A percentile compares a stretch with the other conserved stretches of the same genome.
These are phyloP conservation scores for Isoetes engelmannii DNA, from an alignment of 83 land plant species.

Conservation along the genomic window DNA sequence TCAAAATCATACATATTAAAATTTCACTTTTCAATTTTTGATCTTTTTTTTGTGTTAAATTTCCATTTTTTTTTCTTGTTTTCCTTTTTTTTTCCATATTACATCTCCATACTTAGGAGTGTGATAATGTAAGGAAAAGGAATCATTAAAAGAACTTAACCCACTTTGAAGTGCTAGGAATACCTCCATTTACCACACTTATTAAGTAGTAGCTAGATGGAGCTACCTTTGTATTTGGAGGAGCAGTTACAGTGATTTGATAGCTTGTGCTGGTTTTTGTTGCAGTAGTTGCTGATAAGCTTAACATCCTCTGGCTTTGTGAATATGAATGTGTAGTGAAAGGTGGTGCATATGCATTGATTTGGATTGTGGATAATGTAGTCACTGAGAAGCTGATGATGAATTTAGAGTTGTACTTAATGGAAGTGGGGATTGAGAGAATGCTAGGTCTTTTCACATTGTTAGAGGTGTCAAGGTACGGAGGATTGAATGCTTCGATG, in stretches of 20 bases:
- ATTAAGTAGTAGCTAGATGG: slow-evolving; percentile 30
- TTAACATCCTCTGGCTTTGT: slow-evolving; percentile 55
- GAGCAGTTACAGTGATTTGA: slow-evolving; percentile 21
- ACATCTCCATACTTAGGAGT: no score
- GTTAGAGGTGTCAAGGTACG: neutral
- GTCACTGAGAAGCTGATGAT: slow-evolving; percentile 2
- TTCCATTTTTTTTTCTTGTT: no score
- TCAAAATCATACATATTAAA: no score
- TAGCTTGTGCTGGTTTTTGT: neutral
- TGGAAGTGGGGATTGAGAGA: neutral
- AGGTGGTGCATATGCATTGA: slow-evolving; percentile 40
- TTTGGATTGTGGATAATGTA: slow-evolving; percentile 15
- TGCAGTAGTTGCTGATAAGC: no score
- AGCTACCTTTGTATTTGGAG: slow-evolving; percentile 14
- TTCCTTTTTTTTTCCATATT: no score
- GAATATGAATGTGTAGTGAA: slow-evolving; percentile 61
- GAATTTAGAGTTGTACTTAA: neutral
- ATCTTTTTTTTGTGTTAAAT: no score
- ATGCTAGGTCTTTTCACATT: no score
- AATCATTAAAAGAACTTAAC: slow-evolving; percentile 4
- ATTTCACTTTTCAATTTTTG: no score
- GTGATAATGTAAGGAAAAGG: no score
- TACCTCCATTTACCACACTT: slow-evolving; percentile 31
- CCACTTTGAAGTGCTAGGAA: slow-evolving; percentile 47
- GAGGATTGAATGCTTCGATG: slow-evolving; percentile 19